Evolutionary conservation across 208 protist species (phyloP).

Genomic region (Phytomonas sp.): DNA sequence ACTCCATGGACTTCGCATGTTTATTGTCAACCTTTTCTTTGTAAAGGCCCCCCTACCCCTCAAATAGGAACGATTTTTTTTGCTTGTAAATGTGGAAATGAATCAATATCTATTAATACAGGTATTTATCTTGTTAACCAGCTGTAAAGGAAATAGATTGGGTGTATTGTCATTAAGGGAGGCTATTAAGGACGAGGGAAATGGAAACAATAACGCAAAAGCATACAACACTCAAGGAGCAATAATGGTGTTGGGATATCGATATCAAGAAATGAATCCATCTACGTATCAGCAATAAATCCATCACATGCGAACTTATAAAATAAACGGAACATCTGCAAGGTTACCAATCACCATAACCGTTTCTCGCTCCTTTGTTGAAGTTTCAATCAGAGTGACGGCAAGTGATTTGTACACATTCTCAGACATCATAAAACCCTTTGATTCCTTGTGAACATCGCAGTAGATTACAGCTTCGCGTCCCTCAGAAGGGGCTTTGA

Average conservation of each 20-base stretch:
- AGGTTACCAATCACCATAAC: conserved; percentile 79
- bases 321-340: conserved; percentile 54
- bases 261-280: conserved; percentile 8
- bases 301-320: conserved; percentile 13
- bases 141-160: background rate
- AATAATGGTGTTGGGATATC: background rate
- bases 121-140: background rate
- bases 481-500: conserved; percentile 55
- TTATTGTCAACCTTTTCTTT: background rate
- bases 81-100: background rate
- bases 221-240: background rate
- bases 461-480: conserved; percentile 75
- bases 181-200: conserved; percentile 12
- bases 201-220: conserved; percentile 16
- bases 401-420: conserved; percentile 76
- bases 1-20: background rate
- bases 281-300: conserved; percentile 15
- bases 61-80: background rate
- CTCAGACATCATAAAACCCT: conserved; percentile 56
- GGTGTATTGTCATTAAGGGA: background rate
- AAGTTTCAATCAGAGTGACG: conserved; percentile 55
- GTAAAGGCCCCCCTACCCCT: background rate
- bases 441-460: conserved; percentile 68
- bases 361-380: conserved; percentile 38
- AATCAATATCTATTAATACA: background rate